Evolutionary conservation across 2,329 filamentous ascomycete genomes (phyloP).

Genomic region (Ascochyta lentis): DNA sequence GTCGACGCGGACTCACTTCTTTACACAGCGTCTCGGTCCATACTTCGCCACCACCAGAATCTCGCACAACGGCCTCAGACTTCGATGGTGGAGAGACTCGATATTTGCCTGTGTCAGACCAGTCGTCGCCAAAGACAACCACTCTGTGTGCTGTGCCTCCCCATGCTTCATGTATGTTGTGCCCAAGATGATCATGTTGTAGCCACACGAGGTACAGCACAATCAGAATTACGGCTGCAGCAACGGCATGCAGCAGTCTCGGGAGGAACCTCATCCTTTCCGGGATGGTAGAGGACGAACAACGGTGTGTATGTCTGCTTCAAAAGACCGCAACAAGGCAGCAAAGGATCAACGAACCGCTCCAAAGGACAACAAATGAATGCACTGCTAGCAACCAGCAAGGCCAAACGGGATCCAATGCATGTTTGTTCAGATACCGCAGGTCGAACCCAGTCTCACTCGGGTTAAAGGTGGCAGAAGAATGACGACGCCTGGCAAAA

Average conservation of each 20-base stretch:
- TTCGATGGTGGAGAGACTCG: constrained; percentile 39
- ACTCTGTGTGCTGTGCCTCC: constrained; percentile 38
- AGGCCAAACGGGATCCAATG: constrained; percentile 16
- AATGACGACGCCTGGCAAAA: constrained; percentile 34
- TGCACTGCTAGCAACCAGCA: not conserved
- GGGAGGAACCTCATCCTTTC: constrained; percentile 41
- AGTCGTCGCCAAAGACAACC: constrained; percentile 50
- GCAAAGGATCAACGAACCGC: constrained; percentile 8
- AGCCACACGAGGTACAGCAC: constrained; percentile 43
- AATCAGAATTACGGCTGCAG: constrained; percentile 31
- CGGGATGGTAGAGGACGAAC: not conserved
- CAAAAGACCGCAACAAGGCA: constrained; percentile 4
- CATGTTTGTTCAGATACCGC: constrained; percentile 25
- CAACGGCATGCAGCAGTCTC: constrained; percentile 39
- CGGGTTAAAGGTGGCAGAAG: constrained; percentile 19
- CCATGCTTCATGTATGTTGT: constrained; percentile 39
- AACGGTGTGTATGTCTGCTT: not conserved
- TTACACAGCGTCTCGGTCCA: constrained; percentile 49
- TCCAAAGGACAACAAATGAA: constrained; percentile 7
- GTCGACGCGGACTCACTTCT: constrained; percentile 32
- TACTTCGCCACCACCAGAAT: constrained; percentile 38
- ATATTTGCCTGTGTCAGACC: constrained; percentile 48
- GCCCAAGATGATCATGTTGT: constrained; percentile 33
- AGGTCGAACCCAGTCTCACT: constrained; percentile 21
- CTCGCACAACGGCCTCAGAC: constrained; percentile 30